Evolutionary conservation across 2,329 filamentous ascomycete genomes (phyloP), one percentile per base, ranked within the genome.

Genomic region (Tolypocladium album): DNA sequence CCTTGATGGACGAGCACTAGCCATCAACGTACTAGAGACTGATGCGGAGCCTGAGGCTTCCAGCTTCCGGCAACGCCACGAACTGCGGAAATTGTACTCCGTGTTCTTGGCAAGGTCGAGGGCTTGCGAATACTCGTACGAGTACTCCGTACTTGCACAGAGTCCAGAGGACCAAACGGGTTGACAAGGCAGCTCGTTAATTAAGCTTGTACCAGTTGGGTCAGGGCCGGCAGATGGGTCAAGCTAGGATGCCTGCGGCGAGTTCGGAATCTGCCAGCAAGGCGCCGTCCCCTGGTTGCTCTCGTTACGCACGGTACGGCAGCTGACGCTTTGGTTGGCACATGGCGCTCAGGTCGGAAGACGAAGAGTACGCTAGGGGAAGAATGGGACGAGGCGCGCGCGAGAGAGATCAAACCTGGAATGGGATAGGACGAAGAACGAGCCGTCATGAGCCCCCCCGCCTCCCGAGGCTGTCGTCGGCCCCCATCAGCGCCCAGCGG

Each of bases 261-360:
- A 39, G 56, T 22, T 61, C 59, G 59, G 59, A 61, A 58, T 42
- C 56, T 61, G 50, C 59, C 59, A 58, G 43, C 47, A 34, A 13
- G 47, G 17, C 47, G 27, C 27, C 8, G 27, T 36, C 31, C 50
- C 31, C 31, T 20, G 47, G 24, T 24, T 13, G 22, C 43, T 43
- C 43, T 47, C 11, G 24, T 22, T 24, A 13, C 22, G 15, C n/a
- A 22, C 12, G 47, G 50, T n/a, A n/a, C 17, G 27, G 15, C 38
- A 57, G 45, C 24, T 47, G 45, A 55, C 31, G 56, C 47, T 36
- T 31, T 43, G 27, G 38, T 47, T 58, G 56, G 50, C 60, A 59
- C 36, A 56, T 58, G 56, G 59, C 57, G 50, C 17, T 40, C 52
- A 39, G 55, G 55, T 42, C 45, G 42, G 27, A 56, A 58, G 36